Conservation (phyloP, 768 basidiomycete species). For the Kwoniella botswanensis region DNA sequence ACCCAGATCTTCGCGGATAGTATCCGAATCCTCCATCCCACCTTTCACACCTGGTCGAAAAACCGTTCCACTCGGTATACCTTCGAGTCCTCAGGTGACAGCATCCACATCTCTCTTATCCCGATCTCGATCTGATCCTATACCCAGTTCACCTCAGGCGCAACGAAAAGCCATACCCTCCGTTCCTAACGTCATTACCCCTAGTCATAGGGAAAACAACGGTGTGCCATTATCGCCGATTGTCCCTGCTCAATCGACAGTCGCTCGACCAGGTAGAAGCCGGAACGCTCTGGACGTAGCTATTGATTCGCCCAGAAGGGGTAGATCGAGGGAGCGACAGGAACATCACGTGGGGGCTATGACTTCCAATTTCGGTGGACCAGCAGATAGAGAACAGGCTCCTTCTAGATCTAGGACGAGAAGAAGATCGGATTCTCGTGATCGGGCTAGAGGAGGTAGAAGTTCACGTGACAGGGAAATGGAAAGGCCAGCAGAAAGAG, state of each 20-base stretch:
- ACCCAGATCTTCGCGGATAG: slow-evolving; percentile 25
- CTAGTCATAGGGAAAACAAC: slow-evolving; percentile 10
- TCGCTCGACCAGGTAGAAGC: slow-evolving; percentile 14
- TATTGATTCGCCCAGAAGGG: slow-evolving; percentile 29
- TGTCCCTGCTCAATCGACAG: slow-evolving; percentile 14
- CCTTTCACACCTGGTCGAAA: slow-evolving; percentile 12
- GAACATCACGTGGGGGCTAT: slow-evolving; percentile 22
- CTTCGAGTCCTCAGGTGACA: slow-evolving; percentile 20
- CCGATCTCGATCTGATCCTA: slow-evolving; percentile 50
- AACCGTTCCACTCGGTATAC: slow-evolving; percentile 16
- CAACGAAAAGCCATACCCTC: slow-evolving; percentile 5
- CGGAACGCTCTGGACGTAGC: slow-evolving; percentile 10
- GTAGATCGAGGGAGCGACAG: slow-evolving; percentile 42
- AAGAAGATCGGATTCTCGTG: slow-evolving; percentile 32
- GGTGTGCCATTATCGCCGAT: slow-evolving; percentile 12
- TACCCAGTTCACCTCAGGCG: slow-evolving; percentile 17
- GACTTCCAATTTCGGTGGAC: slow-evolving; percentile 23
- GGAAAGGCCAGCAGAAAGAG: neutral
- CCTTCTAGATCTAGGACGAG: slow-evolving; percentile 42
- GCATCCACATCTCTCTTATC: slow-evolving; percentile 37
- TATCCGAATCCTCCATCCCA: slow-evolving; percentile 35
- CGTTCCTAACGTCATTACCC: slow-evolving; percentile 26
- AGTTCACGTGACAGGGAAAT: slow-evolving; percentile 9
- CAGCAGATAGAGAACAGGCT: slow-evolving; percentile 39
- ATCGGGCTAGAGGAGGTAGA: slow-evolving; percentile 14